These are phyloP conservation scores for Lanmaoa rubissima DNA, from an alignment of 768 basidiomycete genomes.

Conservation along the genomic window DNA sequence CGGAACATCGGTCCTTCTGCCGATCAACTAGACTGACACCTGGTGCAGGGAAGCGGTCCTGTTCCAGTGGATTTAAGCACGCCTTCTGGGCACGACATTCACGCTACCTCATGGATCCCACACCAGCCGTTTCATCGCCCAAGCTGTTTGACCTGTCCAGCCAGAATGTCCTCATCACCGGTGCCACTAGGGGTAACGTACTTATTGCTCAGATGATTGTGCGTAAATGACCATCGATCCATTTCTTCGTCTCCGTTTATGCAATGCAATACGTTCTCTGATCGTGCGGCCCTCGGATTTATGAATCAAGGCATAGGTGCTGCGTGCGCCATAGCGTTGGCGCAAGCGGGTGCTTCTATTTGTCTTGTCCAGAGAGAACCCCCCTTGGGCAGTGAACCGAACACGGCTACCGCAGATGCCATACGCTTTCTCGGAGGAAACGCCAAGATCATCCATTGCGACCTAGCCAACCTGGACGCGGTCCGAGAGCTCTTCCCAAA, in stretches of 20 bases:
- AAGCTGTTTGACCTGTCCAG: conserved; percentile 67
- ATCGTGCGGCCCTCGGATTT: conserved; percentile 3
- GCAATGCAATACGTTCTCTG: conserved; percentile 8
- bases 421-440: conserved; percentile 37
- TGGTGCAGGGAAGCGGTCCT: neutral
- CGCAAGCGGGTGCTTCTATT: conserved; percentile 52
- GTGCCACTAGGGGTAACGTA: conserved; percentile 68
- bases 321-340: conserved; percentile 53
- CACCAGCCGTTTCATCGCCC: conserved; percentile 47
- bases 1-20: conserved; percentile 30
- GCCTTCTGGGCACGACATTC: conserved; percentile 4
- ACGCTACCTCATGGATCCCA: conserved; percentile 46
- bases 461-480: conserved; percentile 49
- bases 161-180: conserved; percentile 75
- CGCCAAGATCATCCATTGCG: conserved; percentile 50
- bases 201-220: conserved; percentile 12
- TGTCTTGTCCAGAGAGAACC: conserved; percentile 48
- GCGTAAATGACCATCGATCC: conserved; percentile 15
- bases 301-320: conserved; percentile 49
- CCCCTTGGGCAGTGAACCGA: conserved; percentile 33
- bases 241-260: conserved; percentile 10
- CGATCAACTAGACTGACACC: conserved; percentile 27
- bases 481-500: conserved; percentile 49
- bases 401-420: conserved; percentile 35
- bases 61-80: conserved; percentile 23